Percentiles rank a stretch among this genome's conserved stretches.
These are phyloP conservation scores for Lichtheimia ornata DNA, from an alignment of 371 early-diverging fungal genomes.

Conservation along the genomic window DNA sequence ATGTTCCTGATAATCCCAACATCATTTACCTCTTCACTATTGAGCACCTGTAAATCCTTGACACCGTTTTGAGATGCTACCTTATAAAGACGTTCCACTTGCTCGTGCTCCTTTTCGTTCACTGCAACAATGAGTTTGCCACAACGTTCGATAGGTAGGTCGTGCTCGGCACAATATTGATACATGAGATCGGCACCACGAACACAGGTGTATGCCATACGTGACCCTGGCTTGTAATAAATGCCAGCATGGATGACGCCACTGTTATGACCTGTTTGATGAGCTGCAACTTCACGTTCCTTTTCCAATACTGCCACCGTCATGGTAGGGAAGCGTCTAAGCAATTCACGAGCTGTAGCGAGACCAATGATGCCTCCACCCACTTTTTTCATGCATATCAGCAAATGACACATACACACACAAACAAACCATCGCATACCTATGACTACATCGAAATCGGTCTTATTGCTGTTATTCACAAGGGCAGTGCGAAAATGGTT, in stretches of 20 bases:
- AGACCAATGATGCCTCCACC: slow-evolving; percentile 38
- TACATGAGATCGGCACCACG: slow-evolving; percentile 54
- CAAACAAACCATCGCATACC: slow-evolving; percentile 20
- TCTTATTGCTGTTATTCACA: slow-evolving; percentile 38
- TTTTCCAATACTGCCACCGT: slow-evolving; percentile 52
- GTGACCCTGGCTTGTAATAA: slow-evolving; percentile 50
- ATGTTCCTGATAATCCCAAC: background rate
- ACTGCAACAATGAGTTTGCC: slow-evolving; percentile 55
- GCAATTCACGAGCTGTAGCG: slow-evolving; percentile 52
- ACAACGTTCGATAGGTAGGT: slow-evolving; percentile 48
- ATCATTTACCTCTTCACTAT: slow-evolving; percentile 49
- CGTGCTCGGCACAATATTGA: slow-evolving; percentile 49
- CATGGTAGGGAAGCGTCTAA: slow-evolving; percentile 47
- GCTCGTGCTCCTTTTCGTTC: slow-evolving; percentile 44
- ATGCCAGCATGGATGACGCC: slow-evolving; percentile 57
- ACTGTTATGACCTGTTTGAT: slow-evolving; percentile 54
- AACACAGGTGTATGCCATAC: slow-evolving; percentile 52
- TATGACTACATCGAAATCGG: slow-evolving; percentile 51
- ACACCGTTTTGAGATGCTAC: slow-evolving; percentile 46
- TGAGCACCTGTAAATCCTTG: slow-evolving; percentile 45
- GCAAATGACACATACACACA: background rate
- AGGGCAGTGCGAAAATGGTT: slow-evolving; percentile 43
- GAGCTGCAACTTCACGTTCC: slow-evolving; percentile 52
- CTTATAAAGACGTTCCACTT: slow-evolving; percentile 40
- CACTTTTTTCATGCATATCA: slow-evolving; percentile 8